Evolutionary conservation across 176 grass and related monocot species (phyloP), one percentile per base, ranked within the genome.

Genomic region (Cymbopogon citratus): DNA sequence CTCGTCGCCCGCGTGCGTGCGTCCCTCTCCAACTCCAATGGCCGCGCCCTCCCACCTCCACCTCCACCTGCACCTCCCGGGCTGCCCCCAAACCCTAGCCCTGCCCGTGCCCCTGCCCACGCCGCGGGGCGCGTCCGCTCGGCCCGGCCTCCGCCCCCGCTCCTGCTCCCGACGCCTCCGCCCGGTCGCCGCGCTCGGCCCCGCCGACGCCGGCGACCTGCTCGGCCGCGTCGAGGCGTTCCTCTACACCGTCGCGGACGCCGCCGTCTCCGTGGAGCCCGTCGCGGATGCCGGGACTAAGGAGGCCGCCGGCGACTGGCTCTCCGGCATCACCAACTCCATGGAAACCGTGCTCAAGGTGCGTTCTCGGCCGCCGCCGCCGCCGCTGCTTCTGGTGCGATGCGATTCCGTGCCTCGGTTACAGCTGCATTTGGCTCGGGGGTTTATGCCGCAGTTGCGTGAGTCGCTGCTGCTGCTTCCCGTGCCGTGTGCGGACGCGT

Each of bases 271-370:
- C 21, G 87, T 81, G 63, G 54, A 59, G 8, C 54, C 54, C n/a
- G 54, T 59, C 54, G 46, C 46, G 13, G 52, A 19, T 9, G 54
- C 8, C 54, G 54, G 54, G 54, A 59, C 54, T n/a, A 59, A 59
- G 54, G 54, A 49, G 46, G 46, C 46, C 46, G 41, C 46, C 46
- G 46, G 87, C 26, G 92, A 98, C 74, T 98, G 92, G 92, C 81
- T 98, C 73, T 86, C 96, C 27, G 90, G 90, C 49, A 90, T 98
- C 84, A 92, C 96, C 62, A 86, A 54, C 79, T 93, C 90, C 76
- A 86, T 98, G 90, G 96, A 98, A 85, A 88, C 93, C 33, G 85
- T 98, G 48, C 87, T 98, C 66, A 98, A 98, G 96, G 96, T 95
- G 29, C 34, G 66, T 74, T 74, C 46, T 49, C 14, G 45, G 5